Conservation (phyloP, 108 stramenopile genomes). For the Conticribra guillardii region DNA sequence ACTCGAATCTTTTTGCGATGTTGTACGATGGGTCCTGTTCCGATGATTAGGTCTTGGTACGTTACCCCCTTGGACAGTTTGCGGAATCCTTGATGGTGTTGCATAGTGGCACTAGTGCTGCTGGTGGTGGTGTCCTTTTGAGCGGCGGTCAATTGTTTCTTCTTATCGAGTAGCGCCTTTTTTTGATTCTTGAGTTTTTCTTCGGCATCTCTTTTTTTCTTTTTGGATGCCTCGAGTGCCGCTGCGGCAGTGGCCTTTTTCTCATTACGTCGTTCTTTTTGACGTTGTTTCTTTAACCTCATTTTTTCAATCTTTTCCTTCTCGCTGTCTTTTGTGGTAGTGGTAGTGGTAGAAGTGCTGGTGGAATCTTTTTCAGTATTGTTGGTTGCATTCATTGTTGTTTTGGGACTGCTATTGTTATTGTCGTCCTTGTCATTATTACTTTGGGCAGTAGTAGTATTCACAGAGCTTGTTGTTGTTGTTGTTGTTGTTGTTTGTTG, state of each 20-base stretch:
- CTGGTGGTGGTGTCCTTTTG: not conserved
- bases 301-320: constrained; percentile 34
- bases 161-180: constrained; percentile 10
- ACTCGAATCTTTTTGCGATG: constrained; percentile 47
- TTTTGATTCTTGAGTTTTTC: not conserved
- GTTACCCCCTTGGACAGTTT: constrained; percentile 50
- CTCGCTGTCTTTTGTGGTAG: no score
- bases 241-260: constrained; percentile 23
- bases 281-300: constrained; percentile 28
- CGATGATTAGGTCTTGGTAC: constrained; percentile 47
- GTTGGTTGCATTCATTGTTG: not conserved
- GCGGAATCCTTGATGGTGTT: not conserved
- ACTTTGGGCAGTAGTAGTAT: no score
- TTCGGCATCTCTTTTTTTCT: constrained; percentile 3
- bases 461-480: no score
- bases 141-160: constrained; percentile 15
- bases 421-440: no score
- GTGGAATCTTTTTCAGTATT: not conserved
- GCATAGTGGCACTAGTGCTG: not conserved
- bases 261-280: constrained; percentile 38
- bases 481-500: no score
- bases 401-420: no score
- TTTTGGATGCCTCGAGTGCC: not conserved
- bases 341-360: no score
- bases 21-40: constrained; percentile 49